A percentile compares a stretch with the other conserved stretches of the same genome.
Conservation (phyloP, 2,329 filamentous ascomycete species). For the Fusarium ambrosium region DNA sequence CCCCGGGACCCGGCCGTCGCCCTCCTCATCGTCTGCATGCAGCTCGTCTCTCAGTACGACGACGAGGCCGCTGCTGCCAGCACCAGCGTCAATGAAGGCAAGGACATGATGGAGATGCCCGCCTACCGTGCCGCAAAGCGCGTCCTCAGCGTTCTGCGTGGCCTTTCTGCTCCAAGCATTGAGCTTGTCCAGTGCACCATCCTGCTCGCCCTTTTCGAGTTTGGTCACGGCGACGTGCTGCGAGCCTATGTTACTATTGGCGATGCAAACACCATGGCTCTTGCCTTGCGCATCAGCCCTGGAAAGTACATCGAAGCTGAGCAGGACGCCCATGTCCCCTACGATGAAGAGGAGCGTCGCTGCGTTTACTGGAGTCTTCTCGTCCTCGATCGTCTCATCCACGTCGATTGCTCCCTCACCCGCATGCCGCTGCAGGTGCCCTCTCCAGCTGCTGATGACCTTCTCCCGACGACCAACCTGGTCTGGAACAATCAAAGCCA, state of each 20-base stretch:
- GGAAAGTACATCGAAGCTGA: slow-evolving; percentile 53
- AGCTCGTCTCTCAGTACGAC: slow-evolving; percentile 55
- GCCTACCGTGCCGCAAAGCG: slow-evolving; percentile 57
- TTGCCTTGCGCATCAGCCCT: slow-evolving; percentile 54
- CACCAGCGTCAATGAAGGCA: slow-evolving; percentile 47
- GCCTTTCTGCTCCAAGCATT: slow-evolving; percentile 52
- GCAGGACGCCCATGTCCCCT: slow-evolving; percentile 45
- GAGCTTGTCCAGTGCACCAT: slow-evolving; percentile 59
- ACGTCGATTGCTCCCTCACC: slow-evolving; percentile 50
- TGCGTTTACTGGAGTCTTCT: slow-evolving; percentile 61
- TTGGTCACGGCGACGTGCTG: slow-evolving; percentile 58
- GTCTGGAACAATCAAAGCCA: slow-evolving; percentile 49
- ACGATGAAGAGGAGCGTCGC: slow-evolving; percentile 56
- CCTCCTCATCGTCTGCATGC: slow-evolving; percentile 59
- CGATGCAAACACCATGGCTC: slow-evolving; percentile 55
- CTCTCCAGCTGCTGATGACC: slow-evolving; percentile 53
- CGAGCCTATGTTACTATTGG: slow-evolving; percentile 60
- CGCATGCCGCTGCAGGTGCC: slow-evolving; percentile 53
- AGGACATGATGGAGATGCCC: slow-evolving; percentile 57
- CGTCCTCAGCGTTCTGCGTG: slow-evolving; percentile 53
- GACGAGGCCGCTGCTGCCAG: slow-evolving; percentile 52
- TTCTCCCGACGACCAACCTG: slow-evolving; percentile 53
- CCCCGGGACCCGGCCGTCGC: slow-evolving; percentile 50
- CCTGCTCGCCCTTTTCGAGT: slow-evolving; percentile 59
- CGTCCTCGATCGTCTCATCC: slow-evolving; percentile 57